Percentiles rank a stretch among this genome's conserved stretches.
phyloP scores from a whole-genome alignment of 2,329 filamentous ascomycete genomes.

The Ophiobolus disseminans region DNA sequence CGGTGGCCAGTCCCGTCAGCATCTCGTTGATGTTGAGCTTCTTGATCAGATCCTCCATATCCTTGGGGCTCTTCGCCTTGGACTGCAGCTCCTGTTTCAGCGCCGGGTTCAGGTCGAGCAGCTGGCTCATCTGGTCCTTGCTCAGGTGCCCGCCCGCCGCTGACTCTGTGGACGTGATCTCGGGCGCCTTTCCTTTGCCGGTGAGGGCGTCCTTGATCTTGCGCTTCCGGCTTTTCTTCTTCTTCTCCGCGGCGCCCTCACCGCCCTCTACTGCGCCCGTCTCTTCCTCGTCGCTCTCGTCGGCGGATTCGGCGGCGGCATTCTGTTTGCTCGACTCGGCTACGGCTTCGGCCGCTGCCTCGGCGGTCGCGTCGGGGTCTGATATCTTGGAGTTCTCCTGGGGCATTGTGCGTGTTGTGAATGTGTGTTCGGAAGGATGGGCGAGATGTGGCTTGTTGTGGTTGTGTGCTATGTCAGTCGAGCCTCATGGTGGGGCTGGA shows the following conservation, averaged over 20 bases:
- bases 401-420: conserved; percentile 33
- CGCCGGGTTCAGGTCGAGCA: conserved; percentile 49
- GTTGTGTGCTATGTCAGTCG: too few relatives aligned
- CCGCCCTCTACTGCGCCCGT: conserved; percentile 49
- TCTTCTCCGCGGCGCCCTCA: conserved; percentile 60
- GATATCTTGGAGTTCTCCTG: conserved; percentile 68
- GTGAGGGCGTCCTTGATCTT: conserved; percentile 60
- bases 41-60: conserved; percentile 60
- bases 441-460: conserved; percentile 2
- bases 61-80: conserved; percentile 35
- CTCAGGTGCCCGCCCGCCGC: conserved; percentile 41
- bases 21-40: conserved; percentile 73
- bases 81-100: conserved; percentile 47
- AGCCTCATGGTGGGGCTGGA: too few relatives aligned
- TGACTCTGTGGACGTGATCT: conserved; percentile 32
- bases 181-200: conserved; percentile 43
- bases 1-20: conserved; percentile 76
- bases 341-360: conserved; percentile 53
- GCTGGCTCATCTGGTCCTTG: conserved; percentile 47
- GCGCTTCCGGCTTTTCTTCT: conserved; percentile 71
- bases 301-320: conserved; percentile 35
- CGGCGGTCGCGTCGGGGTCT: conserved; percentile 60
- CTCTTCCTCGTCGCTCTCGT: conserved; percentile 44
- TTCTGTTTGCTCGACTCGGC: conserved; percentile 42
- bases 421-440: background rate